Conservation (phyloP, 495 filamentous ascomycete species). For the Rostrohypoxylon terebratum region DNA sequence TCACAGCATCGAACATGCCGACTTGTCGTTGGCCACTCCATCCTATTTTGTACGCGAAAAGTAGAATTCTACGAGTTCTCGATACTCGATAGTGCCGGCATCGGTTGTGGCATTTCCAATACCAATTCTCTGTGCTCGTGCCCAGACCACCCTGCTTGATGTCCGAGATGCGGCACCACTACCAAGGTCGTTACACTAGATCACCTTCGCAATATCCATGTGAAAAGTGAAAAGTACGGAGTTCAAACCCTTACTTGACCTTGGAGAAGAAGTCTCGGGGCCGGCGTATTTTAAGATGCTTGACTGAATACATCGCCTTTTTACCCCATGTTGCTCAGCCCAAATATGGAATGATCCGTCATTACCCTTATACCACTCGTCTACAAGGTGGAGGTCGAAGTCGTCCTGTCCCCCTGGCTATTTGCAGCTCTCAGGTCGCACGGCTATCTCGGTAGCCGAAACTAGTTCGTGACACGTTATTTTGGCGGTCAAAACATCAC, state of each 20-base stretch:
- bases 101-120: slow-evolving; percentile 8
- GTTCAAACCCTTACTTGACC: background rate
- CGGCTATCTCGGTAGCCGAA: slow-evolving; percentile 40
- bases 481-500: slow-evolving; percentile 29
- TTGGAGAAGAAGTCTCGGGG: background rate
- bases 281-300: background rate
- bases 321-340: background rate
- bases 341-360: slow-evolving; percentile 4
- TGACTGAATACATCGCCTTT: background rate
- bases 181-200: slow-evolving; percentile 36
- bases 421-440: slow-evolving; percentile 32
- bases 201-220: slow-evolving; percentile 18
- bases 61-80: slow-evolving; percentile 3
- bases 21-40: background rate
- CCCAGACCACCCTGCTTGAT: slow-evolving; percentile 18
- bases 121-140: slow-evolving; percentile 8
- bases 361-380: slow-evolving; percentile 3
- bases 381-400: slow-evolving; percentile 1
- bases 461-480: slow-evolving; percentile 36
- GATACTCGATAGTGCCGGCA: slow-evolving; percentile 17
- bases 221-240: slow-evolving; percentile 10
- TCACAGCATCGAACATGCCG: background rate
- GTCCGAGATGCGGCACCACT: slow-evolving; percentile 35
- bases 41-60: background rate
- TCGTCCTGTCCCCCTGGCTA: slow-evolving; percentile 23